Conservation (phyloP, 140 eudicot species). For the Flaveria floridana region DNA sequence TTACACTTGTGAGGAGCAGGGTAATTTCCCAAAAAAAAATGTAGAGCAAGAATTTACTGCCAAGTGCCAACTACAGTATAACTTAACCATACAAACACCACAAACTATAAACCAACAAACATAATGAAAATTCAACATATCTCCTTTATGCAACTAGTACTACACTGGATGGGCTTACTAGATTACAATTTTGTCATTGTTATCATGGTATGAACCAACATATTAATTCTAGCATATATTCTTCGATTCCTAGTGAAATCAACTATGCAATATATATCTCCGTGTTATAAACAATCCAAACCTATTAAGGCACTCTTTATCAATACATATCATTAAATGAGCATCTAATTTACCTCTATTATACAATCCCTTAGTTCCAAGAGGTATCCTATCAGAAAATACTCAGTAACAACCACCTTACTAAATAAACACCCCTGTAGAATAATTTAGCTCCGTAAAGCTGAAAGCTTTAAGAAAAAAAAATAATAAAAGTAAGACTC, state of each 20-base stretch:
- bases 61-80: neutral
- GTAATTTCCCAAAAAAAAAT: neutral
- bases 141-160: conserved; percentile 8
- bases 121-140: neutral
- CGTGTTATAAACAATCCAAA: neutral
- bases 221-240: conserved; percentile 14
- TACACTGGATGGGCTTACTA: neutral
- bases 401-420: neutral
- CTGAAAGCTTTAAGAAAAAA: neutral
- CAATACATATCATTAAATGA: neutral
- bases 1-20: conserved; percentile 2
- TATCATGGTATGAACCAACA: neutral
- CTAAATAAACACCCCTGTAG: conserved; percentile 16
- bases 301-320: neutral
- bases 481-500: conserved; percentile 9
- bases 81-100: neutral
- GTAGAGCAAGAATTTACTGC: neutral
- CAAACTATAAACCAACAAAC: neutral
- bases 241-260: conserved; percentile 1
- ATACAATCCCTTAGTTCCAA: conserved; percentile 7
- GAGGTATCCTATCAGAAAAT: neutral
- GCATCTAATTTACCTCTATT: neutral
- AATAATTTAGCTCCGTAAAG: conserved; percentile 7
- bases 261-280: neutral
- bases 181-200: neutral